A percentile compares a stretch with the other conserved stretches of the same genome.
These are phyloP conservation scores for Phyllachora maydis DNA, from an alignment of 2,329 filamentous ascomycete genomes.

Conservation along the genomic window DNA sequence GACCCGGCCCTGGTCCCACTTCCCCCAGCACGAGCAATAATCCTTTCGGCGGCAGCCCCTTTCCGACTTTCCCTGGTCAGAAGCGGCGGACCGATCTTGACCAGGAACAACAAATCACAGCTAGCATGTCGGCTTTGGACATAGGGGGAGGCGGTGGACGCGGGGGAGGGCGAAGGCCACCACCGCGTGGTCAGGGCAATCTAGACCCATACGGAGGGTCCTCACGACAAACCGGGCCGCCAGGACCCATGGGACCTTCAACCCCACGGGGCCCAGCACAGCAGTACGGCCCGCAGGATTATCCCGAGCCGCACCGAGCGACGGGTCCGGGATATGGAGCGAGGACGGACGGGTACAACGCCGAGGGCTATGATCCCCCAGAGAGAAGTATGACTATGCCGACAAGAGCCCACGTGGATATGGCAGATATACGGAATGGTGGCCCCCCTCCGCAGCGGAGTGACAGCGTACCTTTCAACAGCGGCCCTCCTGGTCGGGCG, in stretches of 20 bases:
- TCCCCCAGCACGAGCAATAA: conserved; percentile 10
- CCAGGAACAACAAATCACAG: conserved; percentile 18
- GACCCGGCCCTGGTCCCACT: no score
- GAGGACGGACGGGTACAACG: conserved; percentile 15
- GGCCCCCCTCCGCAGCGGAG: conserved; percentile 13
- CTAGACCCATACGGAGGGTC: no score
- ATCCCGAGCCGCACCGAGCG: conserved; percentile 14
- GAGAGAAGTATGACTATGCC: conserved; percentile 43
- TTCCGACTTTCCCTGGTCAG: conserved; percentile 20
- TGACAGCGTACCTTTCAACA: conserved; percentile 23
- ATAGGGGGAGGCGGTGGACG: conserved; percentile 10
- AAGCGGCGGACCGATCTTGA: conserved; percentile 16
- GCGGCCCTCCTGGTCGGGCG: conserved; percentile 19
- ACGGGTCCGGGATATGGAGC: conserved; percentile 8
- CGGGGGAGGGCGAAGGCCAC: no score
- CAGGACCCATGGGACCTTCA: no score
- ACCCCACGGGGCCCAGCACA: conserved; percentile 12
- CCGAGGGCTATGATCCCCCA: conserved; percentile 26
- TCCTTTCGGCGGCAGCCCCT: conserved; percentile 18
- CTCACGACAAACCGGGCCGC: conserved; percentile 8
- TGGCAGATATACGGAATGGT: no score
- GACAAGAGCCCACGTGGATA: conserved; percentile 19
- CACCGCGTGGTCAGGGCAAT: no score
- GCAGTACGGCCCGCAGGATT: conserved; percentile 15
- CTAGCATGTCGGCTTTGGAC: conserved; percentile 19